A percentile compares a stretch with the other conserved stretches of the same genome.
These are phyloP conservation scores for Stephanodiscus minutulus DNA, from an alignment of 108 stramenopile species.

Conservation along the genomic window DNA sequence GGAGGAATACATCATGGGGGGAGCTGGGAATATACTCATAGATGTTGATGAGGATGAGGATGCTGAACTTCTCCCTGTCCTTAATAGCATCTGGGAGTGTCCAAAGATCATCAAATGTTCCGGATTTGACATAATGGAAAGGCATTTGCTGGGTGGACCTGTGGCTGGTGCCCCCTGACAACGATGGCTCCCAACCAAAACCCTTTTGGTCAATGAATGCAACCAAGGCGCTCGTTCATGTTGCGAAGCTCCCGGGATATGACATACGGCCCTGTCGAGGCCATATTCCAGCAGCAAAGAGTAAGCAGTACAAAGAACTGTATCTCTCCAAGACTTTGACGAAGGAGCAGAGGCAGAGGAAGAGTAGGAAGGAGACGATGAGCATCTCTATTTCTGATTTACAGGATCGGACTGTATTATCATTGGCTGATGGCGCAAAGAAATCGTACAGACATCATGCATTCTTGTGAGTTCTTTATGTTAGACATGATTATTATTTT, in stretches of 20 bases:
- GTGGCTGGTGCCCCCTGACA: not conserved
- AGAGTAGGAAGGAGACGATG: not conserved
- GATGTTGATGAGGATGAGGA: too few relatives aligned
- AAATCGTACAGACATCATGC: not conserved
- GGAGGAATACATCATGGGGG: too few relatives aligned
- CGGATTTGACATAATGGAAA: not conserved
- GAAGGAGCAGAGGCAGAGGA: conserved; percentile 1
- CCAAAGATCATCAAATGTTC: not conserved
- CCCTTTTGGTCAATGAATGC: not conserved
- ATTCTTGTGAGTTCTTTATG: not conserved
- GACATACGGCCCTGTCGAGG: not conserved
- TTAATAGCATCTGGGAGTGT: conserved; percentile 1
- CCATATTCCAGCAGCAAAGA: not conserved
- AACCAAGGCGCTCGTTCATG: conserved; percentile 1
- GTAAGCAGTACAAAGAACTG: not conserved
- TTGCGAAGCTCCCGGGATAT: not conserved
- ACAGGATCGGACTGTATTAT: not conserved
- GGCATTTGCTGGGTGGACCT: not conserved
- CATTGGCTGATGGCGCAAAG: not conserved
- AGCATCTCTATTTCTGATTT: not conserved
- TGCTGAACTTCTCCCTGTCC: too few relatives aligned
- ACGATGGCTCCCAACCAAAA: not conserved
- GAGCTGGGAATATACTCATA: too few relatives aligned
- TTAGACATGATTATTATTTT: not conserved
- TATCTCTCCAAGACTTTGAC: not conserved